Percentiles rank a stretch among this genome's conserved stretches.
Conservation (phyloP, 352 stramenopile genomes). For the Phytophthora hybrid region DNA sequence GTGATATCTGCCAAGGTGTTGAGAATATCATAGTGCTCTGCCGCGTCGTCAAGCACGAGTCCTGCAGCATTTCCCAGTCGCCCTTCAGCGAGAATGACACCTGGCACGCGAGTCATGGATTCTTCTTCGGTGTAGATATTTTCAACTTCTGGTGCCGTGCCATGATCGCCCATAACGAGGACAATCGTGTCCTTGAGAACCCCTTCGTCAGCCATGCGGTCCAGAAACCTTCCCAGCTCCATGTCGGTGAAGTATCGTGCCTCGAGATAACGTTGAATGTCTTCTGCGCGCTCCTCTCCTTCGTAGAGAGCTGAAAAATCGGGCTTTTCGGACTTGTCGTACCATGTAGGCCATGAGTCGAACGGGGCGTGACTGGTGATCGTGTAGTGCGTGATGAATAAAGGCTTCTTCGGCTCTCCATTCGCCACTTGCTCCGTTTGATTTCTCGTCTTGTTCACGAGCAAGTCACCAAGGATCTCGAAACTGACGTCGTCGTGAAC, state of each 20-base stretch:
- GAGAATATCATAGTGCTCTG: slow-evolving; percentile 65
- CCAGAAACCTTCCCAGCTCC: slow-evolving; percentile 62
- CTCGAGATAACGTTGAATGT: slow-evolving; percentile 57
- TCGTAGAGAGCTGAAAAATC: slow-evolving; percentile 63
- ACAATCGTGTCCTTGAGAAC: slow-evolving; percentile 70
- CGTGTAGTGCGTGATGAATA: slow-evolving; percentile 70
- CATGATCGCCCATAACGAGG: slow-evolving; percentile 62
- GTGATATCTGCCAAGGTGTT: slow-evolving; percentile 74
- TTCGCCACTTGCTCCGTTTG: slow-evolving; percentile 29
- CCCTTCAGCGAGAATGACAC: slow-evolving; percentile 56
- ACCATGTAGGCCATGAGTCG: slow-evolving; percentile 50
- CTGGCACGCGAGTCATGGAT: slow-evolving; percentile 48
- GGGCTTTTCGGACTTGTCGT: slow-evolving; percentile 47
- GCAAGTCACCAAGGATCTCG: slow-evolving; percentile 52
- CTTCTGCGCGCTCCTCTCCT: slow-evolving; percentile 36
- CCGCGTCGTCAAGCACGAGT: slow-evolving; percentile 48
- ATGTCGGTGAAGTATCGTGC: slow-evolving; percentile 69
- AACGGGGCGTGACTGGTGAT: slow-evolving; percentile 60
- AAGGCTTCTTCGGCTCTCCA: slow-evolving; percentile 41
- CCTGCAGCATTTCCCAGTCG: slow-evolving; percentile 50
- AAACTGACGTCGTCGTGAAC: slow-evolving; percentile 65
- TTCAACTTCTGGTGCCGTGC: slow-evolving; percentile 51
- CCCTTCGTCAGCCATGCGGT: slow-evolving; percentile 47
- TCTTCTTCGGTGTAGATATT: slow-evolving; percentile 53
- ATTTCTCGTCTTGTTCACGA: slow-evolving; percentile 52